Base-by-base conservation (phyloP, 164 flowering plant species). In the Cinnamomum chago region DNA sequence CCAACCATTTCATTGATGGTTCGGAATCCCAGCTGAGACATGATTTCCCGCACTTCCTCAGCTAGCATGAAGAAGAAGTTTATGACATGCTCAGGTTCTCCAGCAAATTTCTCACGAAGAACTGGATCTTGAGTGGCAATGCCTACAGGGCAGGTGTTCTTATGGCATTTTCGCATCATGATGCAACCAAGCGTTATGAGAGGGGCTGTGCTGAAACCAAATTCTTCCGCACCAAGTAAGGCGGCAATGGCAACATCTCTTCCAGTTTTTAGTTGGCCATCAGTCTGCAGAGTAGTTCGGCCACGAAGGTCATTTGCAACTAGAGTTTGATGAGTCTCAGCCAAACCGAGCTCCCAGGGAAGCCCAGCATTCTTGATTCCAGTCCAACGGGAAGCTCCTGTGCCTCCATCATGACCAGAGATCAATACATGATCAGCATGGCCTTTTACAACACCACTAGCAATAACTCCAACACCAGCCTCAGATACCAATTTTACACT, bases 91-190 rank as follows among this genome's bases (percentile, higher is more conserved):
- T 96, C 98, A 10, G 99, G 98, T 76, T 96, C 96, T 55, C 99
- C 99, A 64, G 99, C 98, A 83, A 96, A 96, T 76, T 96, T 96
- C 84, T 88, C 98, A 13, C 99, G 79, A 10, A 96, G 97, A 75
- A 94, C 93, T 15, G 98, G 99, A 81, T 96, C 99, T 79, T 96
- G 99, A 17, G 99, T 96, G n/a, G 99, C 98, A 82, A 96, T 96
- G 58, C 99, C 99, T 62, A 96, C 99, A 15, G 99, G 99, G 71
- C 99, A 96, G 50, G 99, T 96, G 75, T 96, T 96, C 78, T 96
- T 96, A 85, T 96, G 99, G 85, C 99, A 96, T 79, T 96, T 96
- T 67, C 99, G 74, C 99, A 96, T 96, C 99, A 96, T 96, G 75
- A 96, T 94, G 86, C 99, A 96, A 18, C 99, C 99, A 9, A 96